These are phyloP conservation scores for Thelonectria rubi DNA, from an alignment of 2,329 filamentous ascomycete genomes.

Conservation along the genomic window DNA sequence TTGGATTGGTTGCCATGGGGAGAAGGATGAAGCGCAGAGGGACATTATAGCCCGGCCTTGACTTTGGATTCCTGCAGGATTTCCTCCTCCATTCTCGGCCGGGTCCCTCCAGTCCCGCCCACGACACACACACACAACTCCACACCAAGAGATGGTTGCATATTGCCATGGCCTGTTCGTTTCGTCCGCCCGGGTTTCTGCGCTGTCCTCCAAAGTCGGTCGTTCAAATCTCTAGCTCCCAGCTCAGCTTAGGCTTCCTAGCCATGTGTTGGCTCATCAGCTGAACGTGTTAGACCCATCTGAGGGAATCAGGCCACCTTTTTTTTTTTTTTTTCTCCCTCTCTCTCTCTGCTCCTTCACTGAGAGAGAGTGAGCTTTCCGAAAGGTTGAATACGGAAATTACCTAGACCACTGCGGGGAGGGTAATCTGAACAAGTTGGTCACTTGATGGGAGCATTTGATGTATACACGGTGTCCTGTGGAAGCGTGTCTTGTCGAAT, in stretches of 20 bases:
- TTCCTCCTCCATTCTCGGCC: not conserved
- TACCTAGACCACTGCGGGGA: too few species aligned
- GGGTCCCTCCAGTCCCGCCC: not conserved
- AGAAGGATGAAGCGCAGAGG: not conserved
- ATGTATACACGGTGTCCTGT: too few species aligned
- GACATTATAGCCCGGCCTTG: not conserved
- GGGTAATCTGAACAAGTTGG: too few species aligned
- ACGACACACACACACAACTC: constrained; percentile 1
- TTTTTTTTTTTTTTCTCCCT: not conserved
- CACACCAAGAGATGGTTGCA: not conserved
- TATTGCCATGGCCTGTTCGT: not conserved
- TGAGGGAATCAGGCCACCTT: not conserved
- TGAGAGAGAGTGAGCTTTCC: too few species aligned
- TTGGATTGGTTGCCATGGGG: constrained; percentile 10
- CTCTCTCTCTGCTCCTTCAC: too few species aligned
- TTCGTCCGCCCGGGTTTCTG: not conserved
- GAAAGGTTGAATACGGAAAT: too few species aligned
- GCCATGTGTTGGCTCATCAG: not conserved
- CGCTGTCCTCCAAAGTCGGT: not conserved
- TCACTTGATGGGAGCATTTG: too few species aligned
- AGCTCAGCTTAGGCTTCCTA: too few species aligned
- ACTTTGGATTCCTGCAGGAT: constrained; percentile 2
- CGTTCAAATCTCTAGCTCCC: too few species aligned
- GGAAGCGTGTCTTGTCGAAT: too few species aligned
- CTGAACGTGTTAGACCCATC: not conserved